Evolutionary conservation across 257 asterid genomes (phyloP).

Genomic region (Petunia axillaris): DNA sequence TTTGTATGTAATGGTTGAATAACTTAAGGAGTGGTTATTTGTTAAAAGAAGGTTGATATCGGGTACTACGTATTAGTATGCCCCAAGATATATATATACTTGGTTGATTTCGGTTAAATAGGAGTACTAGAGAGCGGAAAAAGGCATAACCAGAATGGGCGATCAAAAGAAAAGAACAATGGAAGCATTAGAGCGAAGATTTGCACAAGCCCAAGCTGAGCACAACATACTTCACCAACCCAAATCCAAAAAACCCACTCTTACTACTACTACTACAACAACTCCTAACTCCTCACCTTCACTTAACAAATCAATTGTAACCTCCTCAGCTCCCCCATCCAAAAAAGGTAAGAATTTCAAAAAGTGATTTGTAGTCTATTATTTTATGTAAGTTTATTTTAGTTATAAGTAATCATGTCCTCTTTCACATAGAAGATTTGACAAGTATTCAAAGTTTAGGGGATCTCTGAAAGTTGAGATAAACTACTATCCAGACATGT

Average conservation of each 20-base stretch:
- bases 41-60: too few relatives aligned
- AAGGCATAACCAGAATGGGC: constrained; percentile 19
- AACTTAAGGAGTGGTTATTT: too few relatives aligned
- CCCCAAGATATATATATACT: too few relatives aligned
- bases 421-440: not conserved
- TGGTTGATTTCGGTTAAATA: not conserved
- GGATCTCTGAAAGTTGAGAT: not conserved
- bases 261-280: not conserved
- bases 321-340: constrained; percentile 34
- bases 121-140: not conserved
- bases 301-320: constrained; percentile 26
- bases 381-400: not conserved
- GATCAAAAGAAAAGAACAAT: constrained; percentile 69
- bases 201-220: constrained; percentile 75
- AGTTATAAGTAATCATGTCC: not conserved
- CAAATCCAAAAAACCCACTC: constrained; percentile 42
- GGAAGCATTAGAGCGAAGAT: constrained; percentile 81
- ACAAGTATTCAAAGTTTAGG: not conserved
- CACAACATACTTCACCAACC: constrained; percentile 44
- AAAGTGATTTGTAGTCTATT: not conserved
- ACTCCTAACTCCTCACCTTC: constrained; percentile 38
- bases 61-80: too few relatives aligned
- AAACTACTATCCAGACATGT: not conserved
- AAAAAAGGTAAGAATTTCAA: constrained; percentile 58
- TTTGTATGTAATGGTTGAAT: too few relatives aligned